These are phyloP conservation scores for Tilletia walkeri DNA, from an alignment of 1,284 basidiomycete genomes.

Conservation along the genomic window DNA sequence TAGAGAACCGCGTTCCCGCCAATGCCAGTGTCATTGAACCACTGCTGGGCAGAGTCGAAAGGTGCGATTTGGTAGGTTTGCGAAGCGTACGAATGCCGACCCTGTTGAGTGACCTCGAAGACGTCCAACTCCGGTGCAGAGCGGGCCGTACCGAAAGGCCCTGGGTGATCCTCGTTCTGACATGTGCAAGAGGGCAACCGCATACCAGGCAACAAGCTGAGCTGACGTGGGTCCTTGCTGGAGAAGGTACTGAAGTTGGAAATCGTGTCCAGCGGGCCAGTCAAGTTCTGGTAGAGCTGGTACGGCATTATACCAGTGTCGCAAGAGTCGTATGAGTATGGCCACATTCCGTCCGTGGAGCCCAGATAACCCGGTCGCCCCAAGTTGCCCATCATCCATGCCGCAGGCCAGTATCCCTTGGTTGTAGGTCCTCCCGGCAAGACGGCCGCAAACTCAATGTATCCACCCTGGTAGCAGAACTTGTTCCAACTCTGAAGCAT, in stretches of 20 bases:
- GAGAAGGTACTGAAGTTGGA: conserved; percentile 44
- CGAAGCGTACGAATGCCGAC: conserved; percentile 39
- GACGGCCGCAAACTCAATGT: conserved; percentile 45
- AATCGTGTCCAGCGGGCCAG: conserved; percentile 35
- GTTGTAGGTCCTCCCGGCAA: conserved; percentile 45
- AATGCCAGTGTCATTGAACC: conserved; percentile 31
- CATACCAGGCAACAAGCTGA: conserved; percentile 47
- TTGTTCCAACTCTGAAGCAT: conserved; percentile 56
- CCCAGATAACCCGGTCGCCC: conserved; percentile 53
- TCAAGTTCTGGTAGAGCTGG: conserved; percentile 41
- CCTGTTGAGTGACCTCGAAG: conserved; percentile 62
- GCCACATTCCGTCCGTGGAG: conserved; percentile 54
- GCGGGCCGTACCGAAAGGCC: conserved; percentile 50
- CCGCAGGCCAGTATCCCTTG: conserved; percentile 60
- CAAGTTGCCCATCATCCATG: conserved; percentile 53
- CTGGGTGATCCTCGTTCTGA: conserved; percentile 44
- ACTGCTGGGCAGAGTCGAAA: conserved; percentile 48
- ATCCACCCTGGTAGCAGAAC: conserved; percentile 55
- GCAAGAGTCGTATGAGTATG: conserved; percentile 57
- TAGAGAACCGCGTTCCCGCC: conserved; percentile 37
- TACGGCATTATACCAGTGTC: conserved; percentile 50
- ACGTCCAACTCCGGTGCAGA: conserved; percentile 55
- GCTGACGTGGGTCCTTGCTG: conserved; percentile 23
- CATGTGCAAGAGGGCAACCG: conserved; percentile 49
- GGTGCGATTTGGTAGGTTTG: conserved; percentile 55